A percentile compares a stretch with the other conserved stretches of the same genome.
phyloP scores from a whole-genome alignment of 2,329 filamentous ascomycete genomes.

The Lasiodiplodia citricola region DNA sequence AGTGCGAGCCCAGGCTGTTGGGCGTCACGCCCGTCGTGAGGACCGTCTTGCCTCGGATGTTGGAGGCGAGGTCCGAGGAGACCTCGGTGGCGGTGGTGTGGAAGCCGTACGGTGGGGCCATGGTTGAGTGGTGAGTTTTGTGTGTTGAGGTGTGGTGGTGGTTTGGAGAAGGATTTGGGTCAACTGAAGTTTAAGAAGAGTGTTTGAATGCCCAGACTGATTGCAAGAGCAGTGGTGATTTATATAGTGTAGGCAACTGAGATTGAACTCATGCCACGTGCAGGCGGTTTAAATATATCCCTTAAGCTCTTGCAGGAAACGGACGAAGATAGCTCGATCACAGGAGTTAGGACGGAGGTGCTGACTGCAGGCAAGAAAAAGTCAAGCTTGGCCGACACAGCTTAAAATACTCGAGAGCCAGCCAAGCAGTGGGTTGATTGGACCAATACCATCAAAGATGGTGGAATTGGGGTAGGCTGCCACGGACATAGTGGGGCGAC shows the following conservation, averaged over 20 bases:
- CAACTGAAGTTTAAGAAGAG: not conserved
- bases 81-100: constrained; percentile 33
- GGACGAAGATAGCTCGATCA: not conserved
- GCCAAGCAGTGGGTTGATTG: not conserved
- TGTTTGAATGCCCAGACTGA: not conserved
- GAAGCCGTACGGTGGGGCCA: constrained; percentile 33
- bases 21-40: constrained; percentile 37
- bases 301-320: not conserved
- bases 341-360: not conserved
- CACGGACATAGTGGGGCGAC: not conserved
- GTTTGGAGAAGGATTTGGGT: not conserved
- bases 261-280: not conserved
- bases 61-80: not conserved
- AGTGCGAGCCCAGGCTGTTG: constrained; percentile 38
- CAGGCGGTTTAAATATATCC: not conserved
- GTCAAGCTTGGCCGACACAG: not conserved
- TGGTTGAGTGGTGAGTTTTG: not conserved
- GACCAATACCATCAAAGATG: not conserved
- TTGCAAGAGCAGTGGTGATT: too few species aligned
- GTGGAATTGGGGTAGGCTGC: not conserved
- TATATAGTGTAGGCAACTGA: too few species aligned
- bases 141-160: not conserved
- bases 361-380: not conserved
- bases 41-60: constrained; percentile 7
- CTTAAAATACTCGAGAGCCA: not conserved